Evolutionary conservation across 2,329 filamentous ascomycete genomes (phyloP), one percentile per base, ranked within the genome.

Genomic region (Aotearoamyces nothofagi): DNA sequence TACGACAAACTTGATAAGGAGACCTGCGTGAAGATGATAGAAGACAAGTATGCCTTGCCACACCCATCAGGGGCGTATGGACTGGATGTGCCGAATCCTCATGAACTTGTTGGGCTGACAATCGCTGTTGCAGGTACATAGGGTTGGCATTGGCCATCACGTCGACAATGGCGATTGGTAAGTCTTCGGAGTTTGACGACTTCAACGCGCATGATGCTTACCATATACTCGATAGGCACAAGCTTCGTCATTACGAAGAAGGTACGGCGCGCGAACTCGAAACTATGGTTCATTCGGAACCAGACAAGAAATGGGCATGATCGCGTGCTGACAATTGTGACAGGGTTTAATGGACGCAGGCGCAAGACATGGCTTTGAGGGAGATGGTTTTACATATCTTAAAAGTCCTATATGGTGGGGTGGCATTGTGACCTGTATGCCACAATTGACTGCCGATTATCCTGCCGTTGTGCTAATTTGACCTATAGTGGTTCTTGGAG

Each of bases 211-310:
- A 27, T 19, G 29, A 29, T n/a, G 30, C 30, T 36, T 24, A 38
- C 29, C 17, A n/a, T 22, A 5, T 19, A 24, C 17, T 33, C 29
- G 16, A 19, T 44, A 90, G 83, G 84, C 49, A 84, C 82, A 29
- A 93, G 86, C 67, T 98, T 98, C 55, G 87, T 98, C 43, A 94
- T 98, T 47, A 98, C 92, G 26, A 98, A 98, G 61, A 96, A 94
- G 69, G 81, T 90, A 60, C 53, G 57, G 51, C 35, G 28, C n/a
- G n/a, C n/a, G n/a, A n/a, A n/a, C n/a, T n/a, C n/a, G n/a, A n/a
- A n/a, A n/a, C n/a, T n/a, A n/a, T n/a, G n/a, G n/a, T n/a, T n/a
- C n/a, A n/a, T n/a, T n/a, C n/a, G n/a, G n/a, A n/a, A n/a, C n/a
- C n/a, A n/a, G n/a, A n/a, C n/a, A n/a, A n/a, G n/a, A n/a, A n/a